A percentile compares a stretch with the other conserved stretches of the same genome.
Conservation (phyloP, 192 early-diverging fungal genomes). For the Piromyces finnis region DNA sequence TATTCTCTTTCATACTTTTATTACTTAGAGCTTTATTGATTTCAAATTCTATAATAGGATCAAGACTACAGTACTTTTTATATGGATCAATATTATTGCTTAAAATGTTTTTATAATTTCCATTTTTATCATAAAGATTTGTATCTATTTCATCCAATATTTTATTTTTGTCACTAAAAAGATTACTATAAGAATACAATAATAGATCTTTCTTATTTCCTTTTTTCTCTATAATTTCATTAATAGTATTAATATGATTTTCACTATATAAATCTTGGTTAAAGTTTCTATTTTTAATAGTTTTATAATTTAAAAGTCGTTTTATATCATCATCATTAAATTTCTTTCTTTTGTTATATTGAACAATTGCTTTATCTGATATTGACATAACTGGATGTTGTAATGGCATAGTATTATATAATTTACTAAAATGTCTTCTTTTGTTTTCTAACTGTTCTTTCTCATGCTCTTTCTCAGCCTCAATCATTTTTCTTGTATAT, state of each 20-base stretch:
- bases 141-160: not conserved
- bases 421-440: not conserved
- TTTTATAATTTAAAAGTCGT: not conserved
- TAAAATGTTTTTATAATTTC: not conserved
- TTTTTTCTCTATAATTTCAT: not conserved
- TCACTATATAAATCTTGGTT: not conserved
- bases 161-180: not conserved
- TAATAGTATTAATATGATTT: not conserved
- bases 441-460: not conserved
- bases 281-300: not conserved
- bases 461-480: not conserved
- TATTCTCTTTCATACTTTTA: not conserved
- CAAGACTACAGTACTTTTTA: not conserved
- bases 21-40: not conserved
- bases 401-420: not conserved
- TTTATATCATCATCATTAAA: not conserved
- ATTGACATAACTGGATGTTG: not conserved
- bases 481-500: not conserved
- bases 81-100: not conserved
- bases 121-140: not conserved
- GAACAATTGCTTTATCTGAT: not conserved
- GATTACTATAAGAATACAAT: not conserved
- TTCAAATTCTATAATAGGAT: not conserved
- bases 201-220: not conserved
- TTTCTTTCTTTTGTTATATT: not conserved